Percentiles rank a stretch among this genome's conserved stretches.
Evolutionary conservation across 805 yeast genomes (phyloP).

Genomic region (Candida morakotiae): DNA sequence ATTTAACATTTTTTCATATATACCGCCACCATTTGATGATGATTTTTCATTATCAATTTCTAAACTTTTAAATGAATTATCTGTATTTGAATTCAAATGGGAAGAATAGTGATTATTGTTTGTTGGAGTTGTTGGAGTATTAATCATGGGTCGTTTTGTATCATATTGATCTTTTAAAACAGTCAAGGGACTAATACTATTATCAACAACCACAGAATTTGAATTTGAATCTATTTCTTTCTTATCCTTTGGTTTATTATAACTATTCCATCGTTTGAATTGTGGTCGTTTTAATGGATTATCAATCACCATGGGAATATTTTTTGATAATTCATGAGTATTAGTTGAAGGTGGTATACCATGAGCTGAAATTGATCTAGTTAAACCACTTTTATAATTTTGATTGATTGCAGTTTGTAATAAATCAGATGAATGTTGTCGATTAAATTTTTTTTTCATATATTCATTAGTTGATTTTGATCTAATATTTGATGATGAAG

Average conservation of each 20-base stretch:
- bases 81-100: slow-evolving; percentile 11
- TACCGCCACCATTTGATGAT: slow-evolving; percentile 1
- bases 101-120: too few species aligned
- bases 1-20: slow-evolving; percentile 14
- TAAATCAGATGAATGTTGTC: slow-evolving; percentile 6
- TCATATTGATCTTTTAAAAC: slow-evolving; percentile 24
- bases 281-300: slow-evolving; percentile 9
- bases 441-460: background rate
- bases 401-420: slow-evolving; percentile 13
- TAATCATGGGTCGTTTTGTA: slow-evolving; percentile 16
- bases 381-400: slow-evolving; percentile 8
- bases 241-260: background rate
- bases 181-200: slow-evolving; percentile 24
- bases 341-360: background rate
- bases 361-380: slow-evolving; percentile 9
- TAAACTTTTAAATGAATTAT: slow-evolving; percentile 16
- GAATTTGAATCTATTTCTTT: too few species aligned
- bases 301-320: slow-evolving; percentile 5
- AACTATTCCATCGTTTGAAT: slow-evolving; percentile 10
- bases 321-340: background rate
- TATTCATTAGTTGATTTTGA: slow-evolving; percentile 2
- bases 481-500: too few species aligned
- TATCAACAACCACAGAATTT: background rate
- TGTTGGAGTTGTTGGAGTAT: slow-evolving; percentile 1
- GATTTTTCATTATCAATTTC: slow-evolving; percentile 3